phyloP scores from a whole-genome alignment of 257 asterid species.

The Plantago ovata region DNA sequence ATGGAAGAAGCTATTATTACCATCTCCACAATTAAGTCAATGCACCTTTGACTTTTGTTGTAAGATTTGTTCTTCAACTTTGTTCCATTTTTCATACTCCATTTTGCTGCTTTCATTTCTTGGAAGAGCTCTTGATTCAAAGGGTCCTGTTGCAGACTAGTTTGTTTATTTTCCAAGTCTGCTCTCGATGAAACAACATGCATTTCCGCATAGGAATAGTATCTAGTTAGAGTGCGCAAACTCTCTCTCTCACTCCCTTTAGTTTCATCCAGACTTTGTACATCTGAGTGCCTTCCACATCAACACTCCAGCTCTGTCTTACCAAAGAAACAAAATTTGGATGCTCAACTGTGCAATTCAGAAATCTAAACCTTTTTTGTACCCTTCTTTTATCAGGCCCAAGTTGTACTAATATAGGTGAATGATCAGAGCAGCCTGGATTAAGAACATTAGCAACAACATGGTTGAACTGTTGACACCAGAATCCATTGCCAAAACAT shows the following conservation, averaged over 20 bases:
- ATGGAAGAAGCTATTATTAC: not conserved
- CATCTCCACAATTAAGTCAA: not conserved
- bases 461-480: no score
- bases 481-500: no score
- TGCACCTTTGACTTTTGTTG: not conserved
- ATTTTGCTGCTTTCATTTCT: no score
- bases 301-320: not conserved
- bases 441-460: no score
- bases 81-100: not conserved
- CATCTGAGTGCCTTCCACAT: not conserved
- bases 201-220: not conserved
- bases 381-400: no score
- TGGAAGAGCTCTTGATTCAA: no score
- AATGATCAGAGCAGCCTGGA: no score
- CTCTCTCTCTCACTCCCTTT: not conserved
- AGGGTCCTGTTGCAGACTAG: not conserved
- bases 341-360: not conserved
- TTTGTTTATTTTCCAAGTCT: not conserved
- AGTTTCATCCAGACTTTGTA: not conserved
- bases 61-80: not conserved
- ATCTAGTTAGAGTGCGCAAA: not conserved
- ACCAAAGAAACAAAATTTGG: not conserved
- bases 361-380: not conserved
- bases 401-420: no score
- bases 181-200: not conserved